Conservation (phyloP, 139 green algal genomes). For the Volvox africanus region DNA sequence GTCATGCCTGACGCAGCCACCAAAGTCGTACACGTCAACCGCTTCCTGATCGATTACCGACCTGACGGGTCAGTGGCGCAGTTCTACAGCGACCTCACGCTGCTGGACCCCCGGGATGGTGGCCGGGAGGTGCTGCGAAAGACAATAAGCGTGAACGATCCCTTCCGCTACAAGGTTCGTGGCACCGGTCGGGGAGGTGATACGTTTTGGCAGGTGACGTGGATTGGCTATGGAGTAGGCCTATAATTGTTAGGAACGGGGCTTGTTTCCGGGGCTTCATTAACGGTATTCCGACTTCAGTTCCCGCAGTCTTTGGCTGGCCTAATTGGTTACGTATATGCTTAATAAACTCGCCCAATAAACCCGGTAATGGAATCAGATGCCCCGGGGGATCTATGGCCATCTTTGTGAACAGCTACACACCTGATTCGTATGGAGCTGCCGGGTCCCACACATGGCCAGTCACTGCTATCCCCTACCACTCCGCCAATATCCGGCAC, state of each 20-base stretch:
- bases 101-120: constrained; percentile 62
- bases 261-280: too few species aligned
- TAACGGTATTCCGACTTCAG: too few species aligned
- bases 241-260: too few species aligned
- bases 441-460: too few species aligned
- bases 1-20: constrained; percentile 54
- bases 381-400: too few species aligned
- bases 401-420: too few species aligned
- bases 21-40: constrained; percentile 85
- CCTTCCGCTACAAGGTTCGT: constrained; percentile 79
- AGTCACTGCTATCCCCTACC: too few species aligned
- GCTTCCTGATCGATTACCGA: constrained; percentile 95
- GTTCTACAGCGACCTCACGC: constrained; percentile 90
- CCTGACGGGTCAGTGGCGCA: constrained; percentile 87
- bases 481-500: neutral
- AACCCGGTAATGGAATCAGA: too few species aligned
- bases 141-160: constrained; percentile 94
- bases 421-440: too few species aligned
- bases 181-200: neutral
- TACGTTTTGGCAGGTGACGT: neutral
- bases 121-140: constrained; percentile 75
- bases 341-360: too few species aligned
- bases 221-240: neutral
- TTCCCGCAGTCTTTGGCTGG: too few species aligned
- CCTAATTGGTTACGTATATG: too few species aligned